These are phyloP conservation scores for Luffa aegyptiaca DNA, from an alignment of 306 rosid genomes.

Conservation along the genomic window DNA sequence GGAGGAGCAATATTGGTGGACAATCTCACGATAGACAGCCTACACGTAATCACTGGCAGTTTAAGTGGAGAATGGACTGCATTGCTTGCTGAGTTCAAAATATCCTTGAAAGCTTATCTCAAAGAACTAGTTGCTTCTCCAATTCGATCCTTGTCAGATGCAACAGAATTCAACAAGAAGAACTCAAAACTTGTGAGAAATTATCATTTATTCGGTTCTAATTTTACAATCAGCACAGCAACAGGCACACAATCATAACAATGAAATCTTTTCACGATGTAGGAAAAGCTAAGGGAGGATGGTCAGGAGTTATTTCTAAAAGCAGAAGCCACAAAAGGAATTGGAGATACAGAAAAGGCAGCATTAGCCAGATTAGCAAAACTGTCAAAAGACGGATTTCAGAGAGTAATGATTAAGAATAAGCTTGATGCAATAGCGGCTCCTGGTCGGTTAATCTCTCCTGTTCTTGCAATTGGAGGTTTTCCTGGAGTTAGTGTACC, in stretches of 20 bases:
- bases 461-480: slow-evolving; percentile 26
- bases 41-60: not conserved
- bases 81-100: slow-evolving; percentile 20
- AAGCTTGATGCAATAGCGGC: slow-evolving; percentile 39
- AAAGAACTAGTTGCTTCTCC: slow-evolving; percentile 17
- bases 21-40: slow-evolving; percentile 20
- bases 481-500: slow-evolving; percentile 31
- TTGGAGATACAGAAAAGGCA: slow-evolving; percentile 21
- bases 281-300: slow-evolving; percentile 23
- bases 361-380: slow-evolving; percentile 22
- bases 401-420: slow-evolving; percentile 29
- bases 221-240: not conserved
- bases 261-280: not conserved
- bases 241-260: not conserved
- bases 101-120: slow-evolving; percentile 23
- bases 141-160: slow-evolving; percentile 17
- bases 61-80: slow-evolving; percentile 14
- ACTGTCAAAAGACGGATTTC: slow-evolving; percentile 30
- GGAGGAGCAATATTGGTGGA: slow-evolving; percentile 24
- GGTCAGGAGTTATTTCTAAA: slow-evolving; percentile 32
- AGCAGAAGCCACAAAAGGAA: slow-evolving; percentile 33
- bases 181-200: slow-evolving; percentile 18
- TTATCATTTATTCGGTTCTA: not conserved
- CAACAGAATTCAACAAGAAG: slow-evolving; percentile 22
- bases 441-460: not conserved